Conservation (phyloP, 192 early-diverging fungal species). For the Chytriomyces sp. region DNA sequence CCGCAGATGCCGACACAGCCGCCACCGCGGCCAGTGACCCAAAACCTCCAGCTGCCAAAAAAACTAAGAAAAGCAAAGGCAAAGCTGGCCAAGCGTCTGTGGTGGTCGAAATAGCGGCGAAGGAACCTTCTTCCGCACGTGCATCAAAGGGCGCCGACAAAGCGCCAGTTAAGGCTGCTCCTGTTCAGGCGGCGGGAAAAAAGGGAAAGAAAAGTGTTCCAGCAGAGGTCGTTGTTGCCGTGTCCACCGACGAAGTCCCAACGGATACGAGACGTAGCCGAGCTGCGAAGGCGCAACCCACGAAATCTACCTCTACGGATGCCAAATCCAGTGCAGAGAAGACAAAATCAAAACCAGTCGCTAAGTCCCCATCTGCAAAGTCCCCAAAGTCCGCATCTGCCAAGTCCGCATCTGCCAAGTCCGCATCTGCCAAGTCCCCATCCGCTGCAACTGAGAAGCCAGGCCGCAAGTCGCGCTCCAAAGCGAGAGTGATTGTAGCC, state of each 20-base stretch:
- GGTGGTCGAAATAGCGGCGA: neutral
- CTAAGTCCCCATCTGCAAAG: neutral
- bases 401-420: neutral
- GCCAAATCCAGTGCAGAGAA: no score
- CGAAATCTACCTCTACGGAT: no score
- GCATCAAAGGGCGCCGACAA: neutral
- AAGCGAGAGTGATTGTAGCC: neutral
- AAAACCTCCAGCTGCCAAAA: slow-evolving; percentile 1
- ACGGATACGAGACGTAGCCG: no score
- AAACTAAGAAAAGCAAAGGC: neutral
- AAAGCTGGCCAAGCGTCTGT: neutral
- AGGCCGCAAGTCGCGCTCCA: neutral
- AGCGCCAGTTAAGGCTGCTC: slow-evolving; percentile 2
- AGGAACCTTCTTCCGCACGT: neutral
- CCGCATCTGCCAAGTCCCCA: neutral
- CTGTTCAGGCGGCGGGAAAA: no score
- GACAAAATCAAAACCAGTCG: neutral
- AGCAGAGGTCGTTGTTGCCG: no score
- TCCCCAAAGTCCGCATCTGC: neutral
- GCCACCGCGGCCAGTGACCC: neutral
- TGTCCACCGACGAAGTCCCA: no score
- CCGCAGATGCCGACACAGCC: slow-evolving; percentile 4
- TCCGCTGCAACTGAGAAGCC: neutral
- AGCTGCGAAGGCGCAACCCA: no score
- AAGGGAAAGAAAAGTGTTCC: no score